Evolutionary conservation across 2,329 filamentous ascomycete genomes (phyloP), one percentile per base, ranked within the genome.

Genomic region (Pleurostoma richardsiae): DNA sequence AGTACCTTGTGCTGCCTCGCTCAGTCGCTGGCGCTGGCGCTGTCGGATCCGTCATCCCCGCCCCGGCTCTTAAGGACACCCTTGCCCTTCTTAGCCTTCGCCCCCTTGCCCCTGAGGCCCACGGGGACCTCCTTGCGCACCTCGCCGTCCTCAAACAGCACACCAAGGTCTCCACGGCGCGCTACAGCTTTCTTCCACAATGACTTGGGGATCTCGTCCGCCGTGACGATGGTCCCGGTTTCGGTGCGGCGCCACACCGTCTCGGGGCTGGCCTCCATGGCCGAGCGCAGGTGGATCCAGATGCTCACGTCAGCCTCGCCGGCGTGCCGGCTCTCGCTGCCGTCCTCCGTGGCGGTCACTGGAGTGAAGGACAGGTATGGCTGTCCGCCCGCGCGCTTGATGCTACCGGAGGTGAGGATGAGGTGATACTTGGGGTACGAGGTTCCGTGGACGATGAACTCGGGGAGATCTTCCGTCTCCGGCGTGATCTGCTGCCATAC

Each of bases 401-500:
- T 70, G 43, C 58, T 59, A 10, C 66, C 67, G 4, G 61, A 63
- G 5, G 66, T 63, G 10, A 72, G 55, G 39, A 73, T 66, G 26
- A 71, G 63, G 1, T 68, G 67, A 53, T 72, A 72, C 44, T 67
- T 66, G 45, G 69, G 60, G 58, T 72, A 72, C 3, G 69, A 68
- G 6, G 69, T 72, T 56, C 71, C 68, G 55, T 71, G 71, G 46
- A 72, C 62, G 49, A 71, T 58, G 39, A 70, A 63, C 40, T 69
- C 66, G 7, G 70, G 69, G 4, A 72, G 59, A 43, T 69, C 56
- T 29, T 52, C 51, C 11, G 56, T 59, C 40, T 63, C 59, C 39
- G 59, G 53, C 5, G 56, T 64, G 38, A 64, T 50, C 41, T 59
- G 56, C 44, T 58, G 62, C 33, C 62, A 57, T 42, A 66, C 57